Evolutionary conservation across 1,284 basidiomycete genomes (phyloP), one percentile per base, ranked within the genome.

Genomic region (Veloporphyrellus conicus): DNA sequence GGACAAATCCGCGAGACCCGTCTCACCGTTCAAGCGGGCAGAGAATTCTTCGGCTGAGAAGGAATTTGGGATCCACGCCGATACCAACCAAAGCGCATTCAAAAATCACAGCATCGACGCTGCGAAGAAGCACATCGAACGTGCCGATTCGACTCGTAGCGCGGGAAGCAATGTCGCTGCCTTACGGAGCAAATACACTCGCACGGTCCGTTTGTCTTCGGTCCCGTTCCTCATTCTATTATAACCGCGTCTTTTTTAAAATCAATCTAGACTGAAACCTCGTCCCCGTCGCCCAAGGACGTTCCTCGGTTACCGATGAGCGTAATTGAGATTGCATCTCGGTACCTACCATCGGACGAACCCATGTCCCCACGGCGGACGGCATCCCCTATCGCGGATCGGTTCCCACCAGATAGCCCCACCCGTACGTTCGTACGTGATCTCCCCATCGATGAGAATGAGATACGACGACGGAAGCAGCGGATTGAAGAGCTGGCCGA

Each of bases 111-210:
- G 56, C 28, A 52, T 62, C 32, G 67, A 67, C 47, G 57, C 41
- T 43, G 53, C 60, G n/a, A 57, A 58, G 48, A 59, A 59, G 42
- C 42, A 52, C 22, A 44, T 76, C 5, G 73, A 77, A 47, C 73
- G 75, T 50, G 69, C 66, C 20, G 76, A 79, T 41, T 78, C 78
- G 2, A 70, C 68, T 14, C 71, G 64, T 43, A 84, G 78, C 53
- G 75, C 62, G 28, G 77, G 75, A 14, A 82, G 78, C 55, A 66
- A 82, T 23, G 84, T 89, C 32, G 82, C 86, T 38, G 78, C 79
- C 1, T 78, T 89, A 71, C 74, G 82, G 29, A 78, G 76, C 56
- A 76, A 76, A 47, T 88, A 84, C 57, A 73, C 76, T 22, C 73
- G 69, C 41, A 69, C 63, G 46, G 86, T 87, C 55, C 41, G 79